A percentile compares a stretch with the other conserved stretches of the same genome.
Evolutionary conservation across 83 land plant genomes (phyloP).

Genomic region (Isoetes engelmannii): DNA sequence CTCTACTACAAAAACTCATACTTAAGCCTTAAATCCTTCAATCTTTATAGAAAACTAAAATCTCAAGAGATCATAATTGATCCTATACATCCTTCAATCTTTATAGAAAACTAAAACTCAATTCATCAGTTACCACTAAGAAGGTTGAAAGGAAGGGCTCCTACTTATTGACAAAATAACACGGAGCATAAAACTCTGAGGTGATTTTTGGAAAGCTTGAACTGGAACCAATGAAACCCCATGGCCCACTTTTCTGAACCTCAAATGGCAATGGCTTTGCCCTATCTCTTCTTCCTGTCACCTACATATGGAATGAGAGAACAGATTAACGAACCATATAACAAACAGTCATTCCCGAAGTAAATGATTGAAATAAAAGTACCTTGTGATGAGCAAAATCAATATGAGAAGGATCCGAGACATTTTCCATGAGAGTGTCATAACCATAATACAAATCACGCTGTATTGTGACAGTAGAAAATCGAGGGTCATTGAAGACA

Average conservation of each 20-base stretch:
- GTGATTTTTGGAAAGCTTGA: constrained; percentile 68
- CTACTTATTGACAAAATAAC: constrained; percentile 75
- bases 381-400: constrained; percentile 99
- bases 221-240: constrained; percentile 88
- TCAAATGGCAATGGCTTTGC: constrained; percentile 86
- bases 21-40: too few species aligned
- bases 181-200: constrained; percentile 74
- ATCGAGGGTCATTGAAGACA: constrained; percentile 68
- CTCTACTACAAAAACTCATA: too few species aligned
- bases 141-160: constrained; percentile 5
- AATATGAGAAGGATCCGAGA: constrained; percentile 98
- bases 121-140: too few species aligned
- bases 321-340: neutral
- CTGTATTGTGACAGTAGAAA: constrained; percentile 85
- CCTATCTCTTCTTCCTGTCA: constrained; percentile 93
- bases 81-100: too few species aligned
- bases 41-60: too few species aligned
- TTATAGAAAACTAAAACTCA: too few species aligned
- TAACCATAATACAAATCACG: constrained; percentile 93
- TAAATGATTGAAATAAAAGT: neutral
- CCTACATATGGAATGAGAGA: constrained; percentile 30
- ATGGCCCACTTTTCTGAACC: constrained; percentile 63
- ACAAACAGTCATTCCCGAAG: neutral
- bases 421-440: constrained; percentile 98
- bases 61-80: too few species aligned